Evolutionary conservation across 2,329 filamentous ascomycete species (phyloP).

Genomic region (Venturia aucupariae): DNA sequence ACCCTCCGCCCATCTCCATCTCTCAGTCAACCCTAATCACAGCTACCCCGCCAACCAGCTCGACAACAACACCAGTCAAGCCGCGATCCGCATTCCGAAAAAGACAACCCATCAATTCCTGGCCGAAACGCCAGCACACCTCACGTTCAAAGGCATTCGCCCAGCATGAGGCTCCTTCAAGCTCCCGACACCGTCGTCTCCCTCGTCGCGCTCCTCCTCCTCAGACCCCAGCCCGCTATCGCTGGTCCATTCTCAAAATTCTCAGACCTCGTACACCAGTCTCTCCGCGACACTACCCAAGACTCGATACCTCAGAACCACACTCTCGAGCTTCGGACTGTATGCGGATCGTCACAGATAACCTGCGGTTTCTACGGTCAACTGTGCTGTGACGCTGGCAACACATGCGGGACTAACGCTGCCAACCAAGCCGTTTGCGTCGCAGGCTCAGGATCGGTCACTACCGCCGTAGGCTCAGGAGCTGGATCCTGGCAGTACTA

Average conservation of each 20-base stretch:
- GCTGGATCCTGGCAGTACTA: constrained; percentile 42
- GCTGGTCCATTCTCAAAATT: constrained; percentile 8
- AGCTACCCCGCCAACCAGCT: constrained; percentile 5
- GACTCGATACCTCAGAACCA: not conserved
- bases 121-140: not conserved
- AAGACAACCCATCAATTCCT: not conserved
- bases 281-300: not conserved
- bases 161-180: constrained; percentile 11
- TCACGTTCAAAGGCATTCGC: not conserved
- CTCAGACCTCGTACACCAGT: constrained; percentile 6
- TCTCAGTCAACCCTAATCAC: not conserved
- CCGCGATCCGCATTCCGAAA: not conserved
- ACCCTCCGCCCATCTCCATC: not conserved
- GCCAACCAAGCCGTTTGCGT: constrained; percentile 29
- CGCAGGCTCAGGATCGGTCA: constrained; percentile 16
- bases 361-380: constrained; percentile 27
- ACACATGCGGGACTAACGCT: constrained; percentile 24
- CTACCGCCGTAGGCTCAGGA: constrained; percentile 19
- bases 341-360: not conserved
- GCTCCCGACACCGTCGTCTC: not conserved
- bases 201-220: not conserved
- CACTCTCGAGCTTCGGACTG: constrained; percentile 6
- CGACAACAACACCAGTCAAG: not conserved
- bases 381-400: constrained; percentile 27
- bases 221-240: not conserved